phyloP scores from a whole-genome alignment of 2,329 filamentous ascomycete species.

The Diaporthe ilicicola region DNA sequence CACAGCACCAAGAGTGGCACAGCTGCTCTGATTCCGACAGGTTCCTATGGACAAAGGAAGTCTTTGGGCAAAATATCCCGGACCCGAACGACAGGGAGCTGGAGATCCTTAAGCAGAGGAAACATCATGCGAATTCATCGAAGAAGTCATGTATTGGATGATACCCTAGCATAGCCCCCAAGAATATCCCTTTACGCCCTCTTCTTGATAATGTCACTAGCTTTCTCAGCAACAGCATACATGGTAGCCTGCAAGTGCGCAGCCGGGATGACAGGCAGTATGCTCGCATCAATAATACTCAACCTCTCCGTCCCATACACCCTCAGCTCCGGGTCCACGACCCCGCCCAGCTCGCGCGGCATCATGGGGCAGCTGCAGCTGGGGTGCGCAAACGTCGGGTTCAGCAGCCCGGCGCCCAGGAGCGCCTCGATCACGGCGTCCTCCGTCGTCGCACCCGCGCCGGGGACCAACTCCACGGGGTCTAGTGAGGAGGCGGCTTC shows the following conservation, averaged over 20 bases:
- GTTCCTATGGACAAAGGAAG: neutral
- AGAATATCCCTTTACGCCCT: neutral
- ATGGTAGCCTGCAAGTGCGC: constrained; percentile 36
- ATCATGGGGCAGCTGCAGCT: constrained; percentile 48
- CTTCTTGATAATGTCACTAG: constrained; percentile 36
- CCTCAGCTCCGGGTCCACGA: constrained; percentile 48
- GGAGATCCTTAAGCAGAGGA: neutral
- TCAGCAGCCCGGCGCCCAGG: constrained; percentile 44
- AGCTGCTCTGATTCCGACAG: neutral
- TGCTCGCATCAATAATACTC: constrained; percentile 52
- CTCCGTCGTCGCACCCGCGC: constrained; percentile 29
- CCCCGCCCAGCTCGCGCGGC: constrained; percentile 48
- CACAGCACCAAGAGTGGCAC: neutral
- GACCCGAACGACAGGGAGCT: neutral
- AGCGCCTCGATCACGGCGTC: constrained; percentile 47
- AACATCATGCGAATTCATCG: neutral
- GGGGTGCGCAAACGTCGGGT: constrained; percentile 36
- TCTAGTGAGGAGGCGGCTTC: constrained; percentile 28
- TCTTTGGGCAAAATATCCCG: neutral
- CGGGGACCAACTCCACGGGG: neutral
- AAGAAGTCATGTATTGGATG: neutral
- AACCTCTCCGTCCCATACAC: constrained; percentile 53
- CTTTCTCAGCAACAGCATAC: constrained; percentile 45
- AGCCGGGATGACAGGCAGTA: constrained; percentile 45
- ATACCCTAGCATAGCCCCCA: too few species aligned